These are phyloP conservation scores for Gynostemma pentaphyllum DNA, from an alignment of 306 rosid species.

Conservation along the genomic window DNA sequence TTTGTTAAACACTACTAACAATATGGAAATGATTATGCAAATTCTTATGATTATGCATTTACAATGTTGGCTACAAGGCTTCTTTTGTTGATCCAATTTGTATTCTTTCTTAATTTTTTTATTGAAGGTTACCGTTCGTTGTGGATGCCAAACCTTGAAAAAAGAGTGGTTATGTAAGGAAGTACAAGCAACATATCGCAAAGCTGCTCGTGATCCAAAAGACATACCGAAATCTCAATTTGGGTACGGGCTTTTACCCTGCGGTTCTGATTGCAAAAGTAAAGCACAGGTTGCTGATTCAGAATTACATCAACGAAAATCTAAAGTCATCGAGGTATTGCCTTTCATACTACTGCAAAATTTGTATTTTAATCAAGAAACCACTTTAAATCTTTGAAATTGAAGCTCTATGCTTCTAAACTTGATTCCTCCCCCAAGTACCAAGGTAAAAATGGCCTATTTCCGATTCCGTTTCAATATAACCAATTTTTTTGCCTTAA, in stretches of 20 bases:
- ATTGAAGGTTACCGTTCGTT: conserved; percentile 71
- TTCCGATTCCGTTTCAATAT: not conserved
- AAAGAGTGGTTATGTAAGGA: conserved; percentile 80
- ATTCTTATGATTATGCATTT: not conserved
- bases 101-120: conserved; percentile 19
- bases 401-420: not conserved
- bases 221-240: conserved; percentile 60
- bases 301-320: conserved; percentile 62
- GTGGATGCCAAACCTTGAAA: conserved; percentile 86
- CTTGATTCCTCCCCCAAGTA: not conserved
- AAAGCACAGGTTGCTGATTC: conserved; percentile 56
- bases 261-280: conserved; percentile 63
- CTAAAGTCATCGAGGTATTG: conserved; percentile 60
- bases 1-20: not conserved
- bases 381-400: not conserved
- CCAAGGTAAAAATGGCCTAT: not conserved
- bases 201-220: conserved; percentile 39
- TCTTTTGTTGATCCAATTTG: conserved; percentile 19
- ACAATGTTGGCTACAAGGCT: conserved; percentile 8
- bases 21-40: not conserved
- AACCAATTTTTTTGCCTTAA: conserved; percentile 6
- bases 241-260: conserved; percentile 71
- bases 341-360: not conserved
- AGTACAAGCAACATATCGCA: conserved; percentile 63
- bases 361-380: not conserved